Percentiles rank a stretch among this genome's conserved stretches.
These are phyloP conservation scores for Populus hybrid DNA, from an alignment of 441 rosid species.

Conservation along the genomic window DNA sequence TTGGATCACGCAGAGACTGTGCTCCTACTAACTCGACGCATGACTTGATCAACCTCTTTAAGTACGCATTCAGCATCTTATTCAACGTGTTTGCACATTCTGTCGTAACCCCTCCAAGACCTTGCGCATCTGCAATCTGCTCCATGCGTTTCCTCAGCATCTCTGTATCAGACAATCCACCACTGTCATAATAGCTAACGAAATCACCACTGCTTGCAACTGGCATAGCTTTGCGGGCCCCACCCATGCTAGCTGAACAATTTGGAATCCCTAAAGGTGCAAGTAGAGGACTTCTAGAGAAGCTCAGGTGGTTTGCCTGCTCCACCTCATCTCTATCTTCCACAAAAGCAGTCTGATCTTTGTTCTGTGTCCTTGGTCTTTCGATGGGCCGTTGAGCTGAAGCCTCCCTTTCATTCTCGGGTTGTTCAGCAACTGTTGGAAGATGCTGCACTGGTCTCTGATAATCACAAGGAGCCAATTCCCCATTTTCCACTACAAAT, in stretches of 20 bases:
- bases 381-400: conserved; percentile 31
- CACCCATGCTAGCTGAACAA: conserved; percentile 63
- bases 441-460: conserved; percentile 56
- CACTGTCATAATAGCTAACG: conserved; percentile 50
- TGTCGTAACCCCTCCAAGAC: conserved; percentile 69
- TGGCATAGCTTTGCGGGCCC: conserved; percentile 51
- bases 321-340: conserved; percentile 58
- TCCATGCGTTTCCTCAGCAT: conserved; percentile 74
- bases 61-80: conserved; percentile 63
- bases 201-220: conserved; percentile 30
- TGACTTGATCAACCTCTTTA: conserved; percentile 74
- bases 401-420: conserved; percentile 47
- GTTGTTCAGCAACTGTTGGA: conserved; percentile 46
- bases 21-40: conserved; percentile 59
- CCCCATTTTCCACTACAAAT: conserved; percentile 56
- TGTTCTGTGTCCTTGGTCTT: conserved; percentile 31
- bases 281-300: conserved; percentile 44
- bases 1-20: conserved; percentile 41
- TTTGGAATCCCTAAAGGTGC: conserved; percentile 80
- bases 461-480: conserved; percentile 53
- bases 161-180: conserved; percentile 61
- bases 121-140: conserved; percentile 67
- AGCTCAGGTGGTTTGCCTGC: conserved; percentile 34
- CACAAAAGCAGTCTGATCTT: conserved; percentile 35
- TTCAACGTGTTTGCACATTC: conserved; percentile 74